These are phyloP conservation scores for Yamadazyma kitorensis DNA, from an alignment of 805 yeast species.

Conservation along the genomic window DNA sequence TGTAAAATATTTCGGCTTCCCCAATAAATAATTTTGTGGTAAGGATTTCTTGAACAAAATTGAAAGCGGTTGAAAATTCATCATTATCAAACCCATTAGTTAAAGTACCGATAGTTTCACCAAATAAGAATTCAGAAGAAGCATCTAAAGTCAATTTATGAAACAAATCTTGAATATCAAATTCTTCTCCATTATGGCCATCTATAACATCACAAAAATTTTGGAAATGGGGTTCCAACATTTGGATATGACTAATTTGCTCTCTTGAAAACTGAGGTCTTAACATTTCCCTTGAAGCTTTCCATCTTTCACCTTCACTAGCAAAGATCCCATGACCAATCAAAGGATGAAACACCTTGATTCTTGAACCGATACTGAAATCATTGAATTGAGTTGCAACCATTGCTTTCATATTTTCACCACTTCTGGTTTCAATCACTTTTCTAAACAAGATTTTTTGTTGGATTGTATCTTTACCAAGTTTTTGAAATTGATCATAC, in stretches of 20 bases:
- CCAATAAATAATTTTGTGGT: slow-evolving; percentile 28
- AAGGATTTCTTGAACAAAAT: slow-evolving; percentile 29
- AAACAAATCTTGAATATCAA: slow-evolving; percentile 34
- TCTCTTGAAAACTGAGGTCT: slow-evolving; percentile 40
- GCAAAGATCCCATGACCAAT: slow-evolving; percentile 40
- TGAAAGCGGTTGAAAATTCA: slow-evolving; percentile 26
- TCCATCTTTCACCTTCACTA: slow-evolving; percentile 37
- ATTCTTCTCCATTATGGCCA: slow-evolving; percentile 16
- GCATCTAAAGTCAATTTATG: slow-evolving; percentile 38
- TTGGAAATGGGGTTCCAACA: slow-evolving; percentile 32
- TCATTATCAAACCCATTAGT: slow-evolving; percentile 1
- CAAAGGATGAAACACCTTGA: slow-evolving; percentile 24
- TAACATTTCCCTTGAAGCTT: slow-evolving; percentile 34
- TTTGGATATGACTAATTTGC: slow-evolving; percentile 30
- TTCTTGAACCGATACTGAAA: slow-evolving; percentile 30
- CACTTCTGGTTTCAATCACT: slow-evolving; percentile 28
- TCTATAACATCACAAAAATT: slow-evolving; percentile 21
- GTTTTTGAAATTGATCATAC: background rate
- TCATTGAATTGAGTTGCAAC: slow-evolving; percentile 38
- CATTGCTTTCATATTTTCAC: slow-evolving; percentile 34
- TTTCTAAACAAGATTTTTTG: background rate
- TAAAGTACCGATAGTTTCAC: slow-evolving; percentile 28
- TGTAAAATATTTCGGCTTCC: slow-evolving; percentile 22
- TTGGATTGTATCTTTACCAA: slow-evolving; percentile 4
- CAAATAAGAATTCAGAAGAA: slow-evolving; percentile 40